Evolutionary conservation across 257 asterid genomes (phyloP).

Genomic region (Solanum arcanum): DNA sequence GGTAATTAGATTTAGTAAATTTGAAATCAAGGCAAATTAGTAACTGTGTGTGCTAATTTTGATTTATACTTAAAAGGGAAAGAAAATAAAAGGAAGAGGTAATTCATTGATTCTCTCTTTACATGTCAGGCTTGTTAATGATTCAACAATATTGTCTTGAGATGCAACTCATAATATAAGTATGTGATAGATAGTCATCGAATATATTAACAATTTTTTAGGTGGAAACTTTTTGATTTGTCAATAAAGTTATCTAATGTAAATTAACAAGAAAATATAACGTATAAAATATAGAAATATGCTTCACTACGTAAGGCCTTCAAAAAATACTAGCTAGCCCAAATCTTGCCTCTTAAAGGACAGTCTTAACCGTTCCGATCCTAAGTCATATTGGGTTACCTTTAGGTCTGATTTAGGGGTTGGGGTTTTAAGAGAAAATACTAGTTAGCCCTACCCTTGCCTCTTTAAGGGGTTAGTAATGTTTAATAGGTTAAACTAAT

Average conservation of each 20-base stretch:
- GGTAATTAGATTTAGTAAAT: not conserved
- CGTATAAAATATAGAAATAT: not conserved
- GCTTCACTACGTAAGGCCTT: not conserved
- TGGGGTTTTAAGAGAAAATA: not conserved
- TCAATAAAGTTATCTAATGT: too few species aligned
- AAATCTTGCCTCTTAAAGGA: too few species aligned
- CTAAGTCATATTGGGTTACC: not conserved
- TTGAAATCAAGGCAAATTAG: not conserved
- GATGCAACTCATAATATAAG: not conserved
- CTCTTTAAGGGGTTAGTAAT: not conserved
- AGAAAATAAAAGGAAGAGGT: not conserved
- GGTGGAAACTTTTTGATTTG: not conserved
- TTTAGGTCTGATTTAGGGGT: not conserved
- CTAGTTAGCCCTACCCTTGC: not conserved
- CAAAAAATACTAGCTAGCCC: too few species aligned
- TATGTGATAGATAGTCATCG: not conserved
- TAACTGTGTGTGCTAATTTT: not conserved
- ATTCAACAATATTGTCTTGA: not conserved
- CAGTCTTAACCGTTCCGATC: too few species aligned
- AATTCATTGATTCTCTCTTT: not conserved
- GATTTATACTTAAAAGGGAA: not conserved
- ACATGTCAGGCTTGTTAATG: not conserved
- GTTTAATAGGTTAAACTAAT: not conserved
- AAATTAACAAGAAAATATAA: not conserved
- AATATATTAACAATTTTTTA: too few species aligned